These are phyloP conservation scores for Entonaema liquescens DNA, from an alignment of 495 filamentous ascomycete genomes.

Conservation along the genomic window DNA sequence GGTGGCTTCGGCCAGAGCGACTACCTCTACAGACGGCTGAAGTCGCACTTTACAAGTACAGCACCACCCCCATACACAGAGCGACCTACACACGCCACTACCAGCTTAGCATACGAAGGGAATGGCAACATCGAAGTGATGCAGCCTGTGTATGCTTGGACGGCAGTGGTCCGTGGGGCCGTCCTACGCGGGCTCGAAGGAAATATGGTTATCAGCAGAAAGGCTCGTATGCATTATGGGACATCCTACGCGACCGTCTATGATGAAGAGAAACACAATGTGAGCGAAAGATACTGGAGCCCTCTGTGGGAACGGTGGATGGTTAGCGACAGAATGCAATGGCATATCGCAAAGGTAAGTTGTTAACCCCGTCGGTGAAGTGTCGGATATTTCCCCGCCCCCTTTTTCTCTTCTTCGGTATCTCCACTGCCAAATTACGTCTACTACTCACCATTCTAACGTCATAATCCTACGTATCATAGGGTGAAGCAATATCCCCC, in stretches of 20 bases:
- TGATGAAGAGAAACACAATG: conserved; percentile 72
- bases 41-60: conserved; percentile 69
- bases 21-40: conserved; percentile 72
- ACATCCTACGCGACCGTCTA: conserved; percentile 80
- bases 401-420: background rate
- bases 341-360: conserved; percentile 76
- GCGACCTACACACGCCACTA: conserved; percentile 64
- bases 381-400: background rate
- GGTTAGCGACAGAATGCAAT: conserved; percentile 81
- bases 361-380: background rate
- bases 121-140: conserved; percentile 71
- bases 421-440: background rate
- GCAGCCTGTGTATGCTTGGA: conserved; percentile 81
- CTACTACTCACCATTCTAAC: conserved; percentile 4
- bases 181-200: conserved; percentile 75
- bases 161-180: conserved; percentile 74
- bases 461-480: conserved; percentile 15
- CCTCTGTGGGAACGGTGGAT: conserved; percentile 83
- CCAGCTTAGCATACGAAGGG: conserved; percentile 47
- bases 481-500: conserved; percentile 76
- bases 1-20: conserved; percentile 75
- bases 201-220: conserved; percentile 72
- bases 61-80: conserved; percentile 73
- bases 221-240: conserved; percentile 78
- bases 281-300: conserved; percentile 75